Evolutionary conservation across 2,329 filamentous ascomycete species (phyloP).

Genomic region (Colletotrichum spaethianum): DNA sequence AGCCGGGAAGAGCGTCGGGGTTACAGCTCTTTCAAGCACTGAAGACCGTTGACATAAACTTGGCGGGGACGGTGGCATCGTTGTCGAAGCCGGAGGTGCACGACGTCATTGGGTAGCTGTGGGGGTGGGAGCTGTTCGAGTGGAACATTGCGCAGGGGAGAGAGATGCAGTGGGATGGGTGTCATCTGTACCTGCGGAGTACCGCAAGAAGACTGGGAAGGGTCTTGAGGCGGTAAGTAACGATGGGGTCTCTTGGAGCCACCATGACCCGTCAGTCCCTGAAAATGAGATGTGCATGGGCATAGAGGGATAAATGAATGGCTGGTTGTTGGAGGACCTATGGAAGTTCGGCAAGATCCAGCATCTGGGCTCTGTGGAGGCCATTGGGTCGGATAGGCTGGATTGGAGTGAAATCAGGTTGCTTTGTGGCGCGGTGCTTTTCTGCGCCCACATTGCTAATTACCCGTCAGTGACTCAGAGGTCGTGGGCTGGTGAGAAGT

Average conservation of each 20-base stretch:
- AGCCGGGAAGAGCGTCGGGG: slow-evolving; percentile 31
- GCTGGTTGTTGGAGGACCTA: slow-evolving; percentile 20
- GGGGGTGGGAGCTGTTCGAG: slow-evolving; percentile 27
- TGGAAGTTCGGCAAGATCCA: slow-evolving; percentile 40
- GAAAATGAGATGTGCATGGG: slow-evolving; percentile 24
- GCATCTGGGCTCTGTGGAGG: slow-evolving; percentile 35
- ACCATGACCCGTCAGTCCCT: slow-evolving; percentile 32
- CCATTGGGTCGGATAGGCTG: slow-evolving; percentile 15
- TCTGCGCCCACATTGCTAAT: slow-evolving; percentile 17
- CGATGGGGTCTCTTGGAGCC: slow-evolving; percentile 12
- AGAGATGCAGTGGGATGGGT: neutral
- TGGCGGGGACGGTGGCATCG: slow-evolving; percentile 35
- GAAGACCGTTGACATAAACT: slow-evolving; percentile 37
- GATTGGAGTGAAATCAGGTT: slow-evolving; percentile 15
- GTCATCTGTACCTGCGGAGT: neutral
- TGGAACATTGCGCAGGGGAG: slow-evolving; percentile 21
- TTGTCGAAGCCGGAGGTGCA: slow-evolving; percentile 34
- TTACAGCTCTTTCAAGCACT: slow-evolving; percentile 32
- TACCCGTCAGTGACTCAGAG: slow-evolving; percentile 26
- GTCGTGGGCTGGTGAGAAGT: neutral
- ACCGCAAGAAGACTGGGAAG: slow-evolving; percentile 10
- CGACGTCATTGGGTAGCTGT: slow-evolving; percentile 41
- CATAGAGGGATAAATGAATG: slow-evolving; percentile 3
- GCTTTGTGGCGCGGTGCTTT: slow-evolving; percentile 10
- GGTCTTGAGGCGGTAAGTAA: slow-evolving; percentile 8